phyloP scores from a whole-genome alignment of 75 land plant genomes.

The Isoetes taiwanensis region DNA sequence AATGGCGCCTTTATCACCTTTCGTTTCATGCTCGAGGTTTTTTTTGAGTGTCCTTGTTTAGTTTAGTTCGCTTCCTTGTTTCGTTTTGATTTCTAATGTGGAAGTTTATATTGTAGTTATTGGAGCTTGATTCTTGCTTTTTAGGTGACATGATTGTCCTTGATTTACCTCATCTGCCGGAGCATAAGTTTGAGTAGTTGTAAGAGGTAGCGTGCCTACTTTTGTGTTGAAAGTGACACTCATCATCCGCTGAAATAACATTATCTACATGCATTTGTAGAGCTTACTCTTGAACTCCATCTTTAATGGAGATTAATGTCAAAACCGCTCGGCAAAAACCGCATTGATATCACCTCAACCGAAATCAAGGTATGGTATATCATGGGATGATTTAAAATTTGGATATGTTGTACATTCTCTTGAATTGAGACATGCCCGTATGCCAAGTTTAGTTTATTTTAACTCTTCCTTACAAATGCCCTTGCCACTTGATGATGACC shows the following conservation, averaged over 20 bases:
- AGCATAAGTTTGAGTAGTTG: slow-evolving; percentile 57
- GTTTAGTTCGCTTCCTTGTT: no score
- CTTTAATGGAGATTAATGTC: slow-evolving; percentile 47
- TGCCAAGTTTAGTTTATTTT: no score
- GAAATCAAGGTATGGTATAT: slow-evolving; percentile 43
- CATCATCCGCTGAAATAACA: not conserved
- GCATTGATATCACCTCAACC: slow-evolving; percentile 58
- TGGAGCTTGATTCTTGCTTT: slow-evolving; percentile 66
- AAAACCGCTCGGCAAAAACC: slow-evolving; percentile 52
- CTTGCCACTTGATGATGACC: no score
- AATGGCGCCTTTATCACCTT: slow-evolving; percentile 65
- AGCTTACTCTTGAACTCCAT: slow-evolving; percentile 51
- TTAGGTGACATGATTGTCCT: slow-evolving; percentile 62
- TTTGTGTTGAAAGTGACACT: no score
- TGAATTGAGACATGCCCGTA: no score
- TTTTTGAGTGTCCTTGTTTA: no score
- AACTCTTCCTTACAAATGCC: no score
- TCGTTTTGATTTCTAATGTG: not conserved
- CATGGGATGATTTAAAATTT: not conserved
- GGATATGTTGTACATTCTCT: not conserved
- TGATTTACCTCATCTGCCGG: slow-evolving; percentile 53
- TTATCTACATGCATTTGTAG: slow-evolving; percentile 37
- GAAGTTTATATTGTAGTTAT: slow-evolving; percentile 32
- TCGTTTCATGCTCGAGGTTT: slow-evolving; percentile 77
- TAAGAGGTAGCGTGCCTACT: no score